Evolutionary conservation across 768 basidiomycete genomes (phyloP).

Genomic region (Pleurotus tuoliensis): DNA sequence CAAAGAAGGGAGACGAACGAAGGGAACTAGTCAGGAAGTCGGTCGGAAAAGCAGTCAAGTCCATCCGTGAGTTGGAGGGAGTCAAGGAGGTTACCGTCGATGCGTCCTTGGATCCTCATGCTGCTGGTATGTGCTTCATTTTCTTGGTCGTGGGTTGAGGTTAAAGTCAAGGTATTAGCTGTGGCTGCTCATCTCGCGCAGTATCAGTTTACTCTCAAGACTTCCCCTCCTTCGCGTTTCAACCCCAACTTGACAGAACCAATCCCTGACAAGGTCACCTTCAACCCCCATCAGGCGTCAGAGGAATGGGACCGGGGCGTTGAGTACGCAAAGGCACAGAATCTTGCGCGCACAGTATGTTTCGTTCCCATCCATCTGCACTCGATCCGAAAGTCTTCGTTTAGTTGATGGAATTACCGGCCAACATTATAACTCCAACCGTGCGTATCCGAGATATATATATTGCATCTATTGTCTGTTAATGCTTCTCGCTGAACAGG

Average conservation of each 20-base stretch:
- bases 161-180: constrained; percentile 34
- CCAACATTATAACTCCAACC: constrained; percentile 79
- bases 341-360: constrained; percentile 70
- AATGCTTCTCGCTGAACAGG: constrained; percentile 27
- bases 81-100: constrained; percentile 63
- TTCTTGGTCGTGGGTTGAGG: not conserved
- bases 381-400: not conserved
- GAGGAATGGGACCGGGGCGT: constrained; percentile 72
- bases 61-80: constrained; percentile 56
- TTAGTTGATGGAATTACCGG: constrained; percentile 82
- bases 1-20: constrained; percentile 40
- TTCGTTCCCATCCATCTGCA: no score
- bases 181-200: constrained; percentile 74
- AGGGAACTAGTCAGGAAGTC: constrained; percentile 70
- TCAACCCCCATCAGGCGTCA: constrained; percentile 43
- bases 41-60: constrained; percentile 70
- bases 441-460: no score
- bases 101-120: constrained; percentile 65
- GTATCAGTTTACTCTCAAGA: constrained; percentile 79
- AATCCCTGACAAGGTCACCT: constrained; percentile 43
- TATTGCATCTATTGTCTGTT: constrained; percentile 35
- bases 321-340: constrained; percentile 73
- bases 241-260: constrained; percentile 55
- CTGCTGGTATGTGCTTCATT: constrained; percentile 52
- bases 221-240: constrained; percentile 60